A percentile compares a stretch with the other conserved stretches of the same genome.
Evolutionary conservation across 2,329 filamentous ascomycete genomes (phyloP).

Genomic region (Xylariaceae sp.): DNA sequence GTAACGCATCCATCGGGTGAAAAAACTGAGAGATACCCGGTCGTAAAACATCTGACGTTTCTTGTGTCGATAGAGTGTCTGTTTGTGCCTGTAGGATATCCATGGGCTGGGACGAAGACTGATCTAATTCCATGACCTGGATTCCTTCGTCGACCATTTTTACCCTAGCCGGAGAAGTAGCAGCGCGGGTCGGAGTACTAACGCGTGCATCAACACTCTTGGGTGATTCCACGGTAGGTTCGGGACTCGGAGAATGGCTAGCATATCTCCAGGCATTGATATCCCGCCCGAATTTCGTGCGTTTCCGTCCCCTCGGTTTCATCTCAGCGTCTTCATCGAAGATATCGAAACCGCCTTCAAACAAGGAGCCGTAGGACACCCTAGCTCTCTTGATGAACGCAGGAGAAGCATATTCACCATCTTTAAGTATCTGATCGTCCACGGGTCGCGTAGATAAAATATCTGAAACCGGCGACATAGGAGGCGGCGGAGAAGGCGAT

Average conservation of each 20-base stretch:
- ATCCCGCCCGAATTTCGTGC: conserved; percentile 61
- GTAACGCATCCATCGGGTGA: background rate
- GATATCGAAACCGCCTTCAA: conserved; percentile 59
- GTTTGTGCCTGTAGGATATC: conserved; percentile 6
- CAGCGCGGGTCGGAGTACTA: conserved; percentile 20
- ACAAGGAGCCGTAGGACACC: conserved; percentile 62
- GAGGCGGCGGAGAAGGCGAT: background rate
- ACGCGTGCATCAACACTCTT: conserved; percentile 15
- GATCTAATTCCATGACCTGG: conserved; percentile 37
- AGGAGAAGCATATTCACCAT: conserved; percentile 65
- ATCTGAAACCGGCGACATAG: conserved; percentile 3
- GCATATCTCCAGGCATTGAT: conserved; percentile 69
- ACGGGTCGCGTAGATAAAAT: conserved; percentile 32
- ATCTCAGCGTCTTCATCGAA: conserved; percentile 64
- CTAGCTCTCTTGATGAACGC: conserved; percentile 71
- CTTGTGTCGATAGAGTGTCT: background rate
- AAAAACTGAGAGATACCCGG: no score
- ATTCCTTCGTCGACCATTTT: conserved; percentile 37
- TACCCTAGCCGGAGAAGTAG: conserved; percentile 21
- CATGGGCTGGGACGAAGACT: conserved; percentile 15
- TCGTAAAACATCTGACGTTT: background rate
- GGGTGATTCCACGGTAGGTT: conserved; percentile 32
- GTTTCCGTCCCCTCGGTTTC: conserved; percentile 60
- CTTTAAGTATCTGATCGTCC: conserved; percentile 34
- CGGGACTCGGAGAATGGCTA: conserved; percentile 66